Evolutionary conservation across 768 basidiomycete species (phyloP), one percentile per base, ranked within the genome.

Genomic region (Psilocybe tampanensis): DNA sequence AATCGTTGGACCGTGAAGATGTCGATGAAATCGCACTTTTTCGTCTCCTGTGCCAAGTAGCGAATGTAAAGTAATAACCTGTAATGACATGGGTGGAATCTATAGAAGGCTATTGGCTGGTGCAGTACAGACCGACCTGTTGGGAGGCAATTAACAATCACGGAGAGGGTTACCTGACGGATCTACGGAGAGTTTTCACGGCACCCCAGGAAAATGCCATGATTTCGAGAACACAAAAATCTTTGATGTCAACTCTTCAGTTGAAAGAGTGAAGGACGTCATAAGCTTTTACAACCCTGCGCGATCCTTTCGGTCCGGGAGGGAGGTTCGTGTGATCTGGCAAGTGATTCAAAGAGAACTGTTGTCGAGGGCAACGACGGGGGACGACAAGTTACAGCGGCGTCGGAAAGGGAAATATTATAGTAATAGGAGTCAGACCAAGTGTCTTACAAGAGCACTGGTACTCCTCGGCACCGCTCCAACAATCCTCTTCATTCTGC

Each of bases 11-110:
- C 64, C 63, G 55, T 34, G 45, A 56, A 59, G 61, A 52, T 67
- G 65, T 73, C 76, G 75, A 74, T 70, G 71, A 55, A 73, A 76
- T 75, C 75, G 75, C 75, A 75, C 72, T 66, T 70, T 29, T 71
- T 58, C 42, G 48, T 48, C 21, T 29, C 29, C 47, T 47, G 49
- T 52, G 54, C 58, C 60, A 61, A 58, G 54, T 45, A 32, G 22
- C 43, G 15, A 45, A 26, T 44, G 22, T 29, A 54, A 44, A 53
- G 32, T 26, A 32, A 39, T 42, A n/a, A 22, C 34, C 21, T 29
- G 29, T 29, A 29, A 29, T 29, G 29, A 5, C 29, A 29, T 18
- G n/a, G 52, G 42, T 24, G 41, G 32, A 53, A 32, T 22, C 36
- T 29, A 29, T 29, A 29, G 29, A 29, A n/a, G n/a, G n/a, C 29